Conservation (phyloP, 2,329 filamentous ascomycete genomes). For the Fusarium foetens region DNA sequence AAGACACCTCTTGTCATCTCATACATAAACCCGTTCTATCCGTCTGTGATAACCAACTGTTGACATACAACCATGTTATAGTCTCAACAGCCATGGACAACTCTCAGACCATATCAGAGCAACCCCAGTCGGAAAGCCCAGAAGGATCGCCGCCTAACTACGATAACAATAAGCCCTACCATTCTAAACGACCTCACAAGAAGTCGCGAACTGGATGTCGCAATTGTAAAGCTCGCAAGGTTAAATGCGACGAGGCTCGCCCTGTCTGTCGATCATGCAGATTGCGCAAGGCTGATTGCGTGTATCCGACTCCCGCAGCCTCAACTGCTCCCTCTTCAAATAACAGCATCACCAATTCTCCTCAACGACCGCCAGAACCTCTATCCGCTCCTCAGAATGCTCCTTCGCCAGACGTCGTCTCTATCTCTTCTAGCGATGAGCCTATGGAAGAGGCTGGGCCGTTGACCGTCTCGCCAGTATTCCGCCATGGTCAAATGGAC, state of each 20-base stretch:
- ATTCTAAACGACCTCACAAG: constrained; percentile 63
- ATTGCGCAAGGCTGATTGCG: constrained; percentile 59
- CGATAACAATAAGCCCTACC: constrained; percentile 45
- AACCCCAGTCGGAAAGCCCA: constrained; percentile 15
- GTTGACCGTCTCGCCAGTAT: constrained; percentile 43
- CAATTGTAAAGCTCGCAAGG: constrained; percentile 62
- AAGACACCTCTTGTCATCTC: neutral
- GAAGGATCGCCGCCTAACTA: constrained; percentile 20
- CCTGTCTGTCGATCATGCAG: constrained; percentile 62
- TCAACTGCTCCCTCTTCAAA: constrained; percentile 1
- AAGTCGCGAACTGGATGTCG: constrained; percentile 65
- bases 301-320: constrained; percentile 52
- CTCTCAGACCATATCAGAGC: constrained; percentile 1
- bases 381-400: neutral
- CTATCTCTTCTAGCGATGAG: constrained; percentile 20
- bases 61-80: constrained; percentile 3
- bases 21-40: neutral
- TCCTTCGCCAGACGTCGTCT: constrained; percentile 13
- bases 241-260: constrained; percentile 60
- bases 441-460: constrained; percentile 9
- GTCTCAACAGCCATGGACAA: constrained; percentile 17
- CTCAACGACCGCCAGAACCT: neutral
- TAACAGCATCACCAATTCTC: neutral
- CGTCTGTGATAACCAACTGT: neutral
- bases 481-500: constrained; percentile 48